phyloP scores from a whole-genome alignment of 1,139 yeast species.

The Pichia sp. region DNA sequence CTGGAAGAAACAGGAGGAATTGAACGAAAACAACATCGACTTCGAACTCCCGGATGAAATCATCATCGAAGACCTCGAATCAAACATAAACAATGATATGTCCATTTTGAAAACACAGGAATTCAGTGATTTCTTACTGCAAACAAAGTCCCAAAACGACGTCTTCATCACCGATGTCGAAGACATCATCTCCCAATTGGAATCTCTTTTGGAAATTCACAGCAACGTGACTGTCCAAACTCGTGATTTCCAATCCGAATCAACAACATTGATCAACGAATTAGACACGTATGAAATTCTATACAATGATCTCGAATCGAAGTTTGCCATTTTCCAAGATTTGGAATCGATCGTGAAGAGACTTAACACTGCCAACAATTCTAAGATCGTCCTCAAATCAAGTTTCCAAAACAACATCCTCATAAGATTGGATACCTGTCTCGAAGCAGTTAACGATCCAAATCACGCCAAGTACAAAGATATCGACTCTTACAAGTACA shows the following conservation, averaged over 20 bases:
- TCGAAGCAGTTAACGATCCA: slow-evolving; percentile 43
- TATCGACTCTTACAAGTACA: slow-evolving; percentile 63
- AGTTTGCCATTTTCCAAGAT: slow-evolving; percentile 63
- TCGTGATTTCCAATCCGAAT: slow-evolving; percentile 57
- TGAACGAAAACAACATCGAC: slow-evolving; percentile 41
- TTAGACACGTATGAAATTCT: slow-evolving; percentile 46
- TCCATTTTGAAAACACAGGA: slow-evolving; percentile 30
- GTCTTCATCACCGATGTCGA: slow-evolving; percentile 43
- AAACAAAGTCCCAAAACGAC: slow-evolving; percentile 32
- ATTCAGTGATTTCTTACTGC: slow-evolving; percentile 43
- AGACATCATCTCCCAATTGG: slow-evolving; percentile 41
- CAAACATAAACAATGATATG: slow-evolving; percentile 28
- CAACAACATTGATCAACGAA: slow-evolving; percentile 52
- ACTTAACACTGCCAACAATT: slow-evolving; percentile 61
- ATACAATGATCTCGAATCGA: slow-evolving; percentile 48
- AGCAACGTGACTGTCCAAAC: slow-evolving; percentile 60
- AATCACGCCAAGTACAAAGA: slow-evolving; percentile 60
- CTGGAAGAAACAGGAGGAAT: slow-evolving; percentile 36
- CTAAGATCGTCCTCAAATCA: slow-evolving; percentile 60
- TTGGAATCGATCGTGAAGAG: slow-evolving; percentile 68
- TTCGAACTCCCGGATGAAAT: slow-evolving; percentile 37
- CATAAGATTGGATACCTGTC: slow-evolving; percentile 56
- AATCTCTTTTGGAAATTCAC: slow-evolving; percentile 47
- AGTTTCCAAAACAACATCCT: slow-evolving; percentile 54
- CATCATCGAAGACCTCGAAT: slow-evolving; percentile 32